These are phyloP conservation scores for Suillus clintonianus DNA, from an alignment of 768 basidiomycete species.

Conservation along the genomic window DNA sequence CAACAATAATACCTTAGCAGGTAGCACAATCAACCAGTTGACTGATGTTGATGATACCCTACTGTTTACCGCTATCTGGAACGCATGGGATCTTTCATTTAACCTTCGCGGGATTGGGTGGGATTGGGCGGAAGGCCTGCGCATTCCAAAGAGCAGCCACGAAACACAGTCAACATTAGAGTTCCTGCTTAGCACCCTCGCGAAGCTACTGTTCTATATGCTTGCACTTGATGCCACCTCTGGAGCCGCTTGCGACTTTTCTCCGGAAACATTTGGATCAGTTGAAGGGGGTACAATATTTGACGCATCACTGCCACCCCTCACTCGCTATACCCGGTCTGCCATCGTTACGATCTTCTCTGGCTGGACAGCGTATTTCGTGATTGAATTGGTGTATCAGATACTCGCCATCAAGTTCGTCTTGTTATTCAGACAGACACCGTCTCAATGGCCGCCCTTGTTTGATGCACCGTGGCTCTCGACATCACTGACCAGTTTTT, in stretches of 20 bases:
- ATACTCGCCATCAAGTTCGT: slow-evolving; percentile 45
- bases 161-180: slow-evolving; percentile 12
- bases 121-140: slow-evolving; percentile 12
- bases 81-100: slow-evolving; percentile 25
- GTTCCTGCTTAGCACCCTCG: slow-evolving; percentile 16
- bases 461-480: slow-evolving; percentile 59
- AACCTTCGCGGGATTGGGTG: slow-evolving; percentile 32
- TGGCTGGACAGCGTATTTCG: slow-evolving; percentile 46
- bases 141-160: slow-evolving; percentile 14
- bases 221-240: slow-evolving; percentile 12
- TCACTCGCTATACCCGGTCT: slow-evolving; percentile 44
- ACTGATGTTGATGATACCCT: neutral
- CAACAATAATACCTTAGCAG: neutral
- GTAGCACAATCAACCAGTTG: neutral
- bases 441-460: slow-evolving; percentile 62
- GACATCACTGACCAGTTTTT: slow-evolving; percentile 62
- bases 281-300: slow-evolving; percentile 39
- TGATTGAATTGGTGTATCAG: slow-evolving; percentile 47
- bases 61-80: slow-evolving; percentile 13
- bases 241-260: slow-evolving; percentile 27
- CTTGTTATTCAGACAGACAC: slow-evolving; percentile 47
- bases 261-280: slow-evolving; percentile 40
- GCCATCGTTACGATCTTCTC: slow-evolving; percentile 42
- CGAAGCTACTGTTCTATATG: neutral
- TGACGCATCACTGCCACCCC: slow-evolving; percentile 30